Evolutionary conservation across 2,329 filamentous ascomycete genomes (phyloP).

Genomic region (Chalaropsis ovoidea): DNA sequence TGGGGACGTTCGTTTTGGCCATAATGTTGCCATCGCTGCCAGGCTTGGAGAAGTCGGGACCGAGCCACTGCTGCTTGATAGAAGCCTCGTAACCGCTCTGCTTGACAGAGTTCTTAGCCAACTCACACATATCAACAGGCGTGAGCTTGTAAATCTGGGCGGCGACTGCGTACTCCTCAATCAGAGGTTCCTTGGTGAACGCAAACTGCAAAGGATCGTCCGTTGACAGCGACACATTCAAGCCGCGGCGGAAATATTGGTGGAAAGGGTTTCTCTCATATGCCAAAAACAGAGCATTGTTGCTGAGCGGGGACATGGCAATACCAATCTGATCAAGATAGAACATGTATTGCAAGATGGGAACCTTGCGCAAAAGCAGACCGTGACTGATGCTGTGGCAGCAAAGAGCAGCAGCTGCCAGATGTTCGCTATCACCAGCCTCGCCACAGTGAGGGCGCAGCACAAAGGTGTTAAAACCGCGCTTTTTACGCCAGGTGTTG

Average conservation of each 20-base stretch:
- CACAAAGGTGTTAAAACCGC: conserved; percentile 92
- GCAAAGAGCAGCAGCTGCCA: conserved; percentile 82
- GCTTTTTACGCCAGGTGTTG: conserved; percentile 80
- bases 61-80: conserved; percentile 87
- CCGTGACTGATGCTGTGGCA: conserved; percentile 97
- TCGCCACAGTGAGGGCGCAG: conserved; percentile 92
- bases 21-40: conserved; percentile 82
- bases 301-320: conserved; percentile 97
- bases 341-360: conserved; percentile 89
- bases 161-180: conserved; percentile 95
- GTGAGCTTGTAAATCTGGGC: conserved; percentile 98
- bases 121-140: conserved; percentile 95
- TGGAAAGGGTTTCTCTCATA: conserved; percentile 96
- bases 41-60: conserved; percentile 62
- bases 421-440: conserved; percentile 90
- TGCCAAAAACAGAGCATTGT: conserved; percentile 90
- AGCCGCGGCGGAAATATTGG: conserved; percentile 84
- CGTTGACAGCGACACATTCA: conserved; percentile 93
- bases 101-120: conserved; percentile 89
- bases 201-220: conserved; percentile 97
- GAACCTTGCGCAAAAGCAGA: conserved; percentile 83
- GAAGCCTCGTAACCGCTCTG: conserved; percentile 88
- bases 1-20: conserved; percentile 91
- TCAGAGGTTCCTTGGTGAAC: conserved; percentile 94
- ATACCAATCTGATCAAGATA: conserved; percentile 97